Conservation (phyloP, 176 grass and related monocot genomes). For the Bolboschoenus planiculmis region DNA sequence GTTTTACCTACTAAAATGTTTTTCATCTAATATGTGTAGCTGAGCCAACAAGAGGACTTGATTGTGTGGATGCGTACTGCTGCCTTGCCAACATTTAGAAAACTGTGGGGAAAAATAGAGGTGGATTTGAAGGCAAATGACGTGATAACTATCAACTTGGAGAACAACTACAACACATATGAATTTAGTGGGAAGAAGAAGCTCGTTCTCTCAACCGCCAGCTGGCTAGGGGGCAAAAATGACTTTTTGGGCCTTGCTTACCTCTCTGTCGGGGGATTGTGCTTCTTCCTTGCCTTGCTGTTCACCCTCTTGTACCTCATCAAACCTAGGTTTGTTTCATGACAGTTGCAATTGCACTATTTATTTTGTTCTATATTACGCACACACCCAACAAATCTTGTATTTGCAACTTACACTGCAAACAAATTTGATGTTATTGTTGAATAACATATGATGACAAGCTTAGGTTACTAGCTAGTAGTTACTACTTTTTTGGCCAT, state of each 20-base stretch:
- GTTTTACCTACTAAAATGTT: not conserved
- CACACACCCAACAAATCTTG: not conserved
- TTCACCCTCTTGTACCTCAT: slow-evolving; percentile 71
- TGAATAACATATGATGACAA: not conserved
- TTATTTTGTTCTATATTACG: not conserved
- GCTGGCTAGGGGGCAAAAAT: slow-evolving; percentile 88
- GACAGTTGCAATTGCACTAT: not conserved
- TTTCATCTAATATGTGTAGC: slow-evolving; percentile 30
- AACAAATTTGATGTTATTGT: not conserved
- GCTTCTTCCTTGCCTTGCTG: slow-evolving; percentile 58
- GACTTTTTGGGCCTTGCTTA: slow-evolving; percentile 80
- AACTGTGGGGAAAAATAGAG: slow-evolving; percentile 77
- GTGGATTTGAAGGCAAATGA: slow-evolving; percentile 70
- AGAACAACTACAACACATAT: slow-evolving; percentile 88
- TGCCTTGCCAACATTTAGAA: slow-evolving; percentile 87
- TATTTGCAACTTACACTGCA: slow-evolving; percentile 2
- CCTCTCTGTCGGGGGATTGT: slow-evolving; percentile 62
- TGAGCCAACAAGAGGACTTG: slow-evolving; percentile 83
- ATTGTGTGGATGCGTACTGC: slow-evolving; percentile 92
- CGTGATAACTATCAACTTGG: slow-evolving; percentile 54
- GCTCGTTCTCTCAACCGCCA: slow-evolving; percentile 76
- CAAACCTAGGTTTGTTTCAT: slow-evolving; percentile 66
- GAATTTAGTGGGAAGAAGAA: slow-evolving; percentile 79
- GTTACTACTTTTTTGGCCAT: not conserved
- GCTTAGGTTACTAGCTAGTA: slow-evolving; percentile 18